Conservation (phyloP, 441 rosid genomes). For the Erodium trifolium region DNA sequence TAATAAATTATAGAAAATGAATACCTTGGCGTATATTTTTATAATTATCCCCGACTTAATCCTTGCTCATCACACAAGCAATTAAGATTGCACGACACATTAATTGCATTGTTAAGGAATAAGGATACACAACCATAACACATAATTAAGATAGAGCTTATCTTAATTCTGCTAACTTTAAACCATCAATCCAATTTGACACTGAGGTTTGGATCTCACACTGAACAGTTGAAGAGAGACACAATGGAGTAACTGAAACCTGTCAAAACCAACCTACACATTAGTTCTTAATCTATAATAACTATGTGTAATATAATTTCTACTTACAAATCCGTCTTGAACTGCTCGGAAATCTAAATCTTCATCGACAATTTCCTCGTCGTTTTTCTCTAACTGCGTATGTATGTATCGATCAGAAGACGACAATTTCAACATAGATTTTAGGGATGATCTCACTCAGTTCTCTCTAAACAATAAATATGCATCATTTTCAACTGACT, state of each 20-base stretch:
- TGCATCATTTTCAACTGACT: no score
- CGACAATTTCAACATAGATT: background rate
- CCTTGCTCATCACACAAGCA: no score
- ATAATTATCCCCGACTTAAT: no score
- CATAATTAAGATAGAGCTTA: background rate
- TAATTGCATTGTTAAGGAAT: no score
- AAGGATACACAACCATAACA: no score
- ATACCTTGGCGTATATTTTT: no score
- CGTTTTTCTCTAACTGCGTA: slow-evolving; percentile 25
- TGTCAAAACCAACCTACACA: slow-evolving; percentile 10
- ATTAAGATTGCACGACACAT: no score
- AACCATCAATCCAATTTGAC: slow-evolving; percentile 23
- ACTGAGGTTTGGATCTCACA: slow-evolving; percentile 14
- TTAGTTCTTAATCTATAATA: background rate
- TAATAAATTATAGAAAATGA: no score
- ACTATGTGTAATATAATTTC: slow-evolving; percentile 6
- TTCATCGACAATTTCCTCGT: slow-evolving; percentile 25
- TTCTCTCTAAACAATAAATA: no score
- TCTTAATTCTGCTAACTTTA: background rate
- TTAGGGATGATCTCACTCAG: no score
- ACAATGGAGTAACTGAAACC: slow-evolving; percentile 24
- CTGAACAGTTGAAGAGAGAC: slow-evolving; percentile 15
- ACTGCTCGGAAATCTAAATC: slow-evolving; percentile 34
- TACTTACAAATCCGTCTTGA: slow-evolving; percentile 41
- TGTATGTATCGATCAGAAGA: background rate